Evolutionary conservation across 306 rosid species (phyloP).

Genomic region (Vachellia collinsii): DNA sequence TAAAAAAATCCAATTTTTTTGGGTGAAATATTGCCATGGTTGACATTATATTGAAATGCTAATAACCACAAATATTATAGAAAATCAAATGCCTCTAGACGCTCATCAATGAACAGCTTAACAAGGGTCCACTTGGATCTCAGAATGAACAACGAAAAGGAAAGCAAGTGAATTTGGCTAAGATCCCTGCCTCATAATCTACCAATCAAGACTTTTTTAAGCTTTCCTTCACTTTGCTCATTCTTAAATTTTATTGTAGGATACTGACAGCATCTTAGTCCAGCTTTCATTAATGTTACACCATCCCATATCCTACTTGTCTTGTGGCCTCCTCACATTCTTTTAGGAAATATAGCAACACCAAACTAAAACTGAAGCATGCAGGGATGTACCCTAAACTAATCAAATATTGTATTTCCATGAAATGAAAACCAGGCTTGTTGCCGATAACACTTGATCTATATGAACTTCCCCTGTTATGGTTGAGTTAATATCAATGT

Average conservation of each 20-base stretch:
- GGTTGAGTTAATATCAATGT: slow-evolving; percentile 31
- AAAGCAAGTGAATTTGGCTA: slow-evolving; percentile 22
- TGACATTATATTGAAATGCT: slow-evolving; percentile 26
- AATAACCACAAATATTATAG: slow-evolving; percentile 2
- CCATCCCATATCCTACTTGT: slow-evolving; percentile 26
- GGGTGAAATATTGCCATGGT: slow-evolving; percentile 11
- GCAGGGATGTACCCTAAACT: slow-evolving; percentile 7
- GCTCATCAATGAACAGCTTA: not conserved
- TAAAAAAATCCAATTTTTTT: slow-evolving; percentile 19
- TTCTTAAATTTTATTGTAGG: slow-evolving; percentile 28
- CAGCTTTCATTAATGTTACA: slow-evolving; percentile 22
- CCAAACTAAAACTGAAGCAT: slow-evolving; percentile 8
- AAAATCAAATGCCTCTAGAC: slow-evolving; percentile 21
- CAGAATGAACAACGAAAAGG: slow-evolving; percentile 23
- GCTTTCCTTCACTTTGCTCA: slow-evolving; percentile 33
- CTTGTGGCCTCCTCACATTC: slow-evolving; percentile 34
- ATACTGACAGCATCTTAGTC: slow-evolving; percentile 8
- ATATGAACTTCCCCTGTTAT: slow-evolving; percentile 20
- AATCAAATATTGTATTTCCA: not conserved
- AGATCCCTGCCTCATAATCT: slow-evolving; percentile 15
- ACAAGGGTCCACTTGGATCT: slow-evolving; percentile 25
- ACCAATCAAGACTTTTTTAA: slow-evolving; percentile 2
- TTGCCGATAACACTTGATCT: slow-evolving; percentile 28
- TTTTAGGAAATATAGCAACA: slow-evolving; percentile 22
- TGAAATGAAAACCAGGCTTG: slow-evolving; percentile 5